phyloP scores from a whole-genome alignment of 2,329 filamentous ascomycete genomes.

The Aspergillus intermedius region DNA sequence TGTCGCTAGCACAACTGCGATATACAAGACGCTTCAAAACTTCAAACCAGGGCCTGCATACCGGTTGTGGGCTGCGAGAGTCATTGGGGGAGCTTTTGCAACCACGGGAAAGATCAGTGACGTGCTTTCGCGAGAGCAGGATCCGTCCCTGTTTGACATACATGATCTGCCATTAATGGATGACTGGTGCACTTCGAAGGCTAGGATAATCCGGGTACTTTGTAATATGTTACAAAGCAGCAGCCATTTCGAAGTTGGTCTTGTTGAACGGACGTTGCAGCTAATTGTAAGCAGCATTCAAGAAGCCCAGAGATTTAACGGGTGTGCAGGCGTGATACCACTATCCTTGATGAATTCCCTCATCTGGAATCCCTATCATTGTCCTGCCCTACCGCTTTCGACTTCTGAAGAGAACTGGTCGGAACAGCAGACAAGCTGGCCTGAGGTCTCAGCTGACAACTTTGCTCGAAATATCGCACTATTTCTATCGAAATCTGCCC shows the following conservation, averaged over 20 bases:
- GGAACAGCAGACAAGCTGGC: conserved; percentile 10
- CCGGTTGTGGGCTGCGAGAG: conserved; percentile 75
- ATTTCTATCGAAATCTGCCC: conserved; percentile 54
- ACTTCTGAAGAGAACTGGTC: conserved; percentile 13
- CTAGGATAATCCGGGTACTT: conserved; percentile 56
- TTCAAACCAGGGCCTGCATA: conserved; percentile 61
- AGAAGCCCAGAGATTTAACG: conserved; percentile 22
- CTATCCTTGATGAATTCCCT: conserved; percentile 33
- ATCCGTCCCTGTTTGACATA: conserved; percentile 18
- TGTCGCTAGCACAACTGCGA: conserved; percentile 53
- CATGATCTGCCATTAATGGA: conserved; percentile 3
- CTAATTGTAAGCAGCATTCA: conserved; percentile 33
- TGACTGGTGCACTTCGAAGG: conserved; percentile 46
- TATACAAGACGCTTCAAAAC: conserved; percentile 72
- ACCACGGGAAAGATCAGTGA: conserved; percentile 59
- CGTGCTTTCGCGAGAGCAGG: conserved; percentile 41
- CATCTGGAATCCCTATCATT: conserved; percentile 37
- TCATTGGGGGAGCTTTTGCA: conserved; percentile 77
- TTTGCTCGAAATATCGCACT: conserved; percentile 32
- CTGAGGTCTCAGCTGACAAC: conserved; percentile 17
- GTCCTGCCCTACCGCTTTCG: conserved; percentile 25
- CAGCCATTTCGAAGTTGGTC: conserved; percentile 42
- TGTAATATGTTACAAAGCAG: conserved; percentile 56
- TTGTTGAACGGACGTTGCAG: conserved; percentile 41
- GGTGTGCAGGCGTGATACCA: conserved; percentile 33